phyloP scores from a whole-genome alignment of 108 stramenopile genomes.

The Licmophora abbreviata region DNA sequence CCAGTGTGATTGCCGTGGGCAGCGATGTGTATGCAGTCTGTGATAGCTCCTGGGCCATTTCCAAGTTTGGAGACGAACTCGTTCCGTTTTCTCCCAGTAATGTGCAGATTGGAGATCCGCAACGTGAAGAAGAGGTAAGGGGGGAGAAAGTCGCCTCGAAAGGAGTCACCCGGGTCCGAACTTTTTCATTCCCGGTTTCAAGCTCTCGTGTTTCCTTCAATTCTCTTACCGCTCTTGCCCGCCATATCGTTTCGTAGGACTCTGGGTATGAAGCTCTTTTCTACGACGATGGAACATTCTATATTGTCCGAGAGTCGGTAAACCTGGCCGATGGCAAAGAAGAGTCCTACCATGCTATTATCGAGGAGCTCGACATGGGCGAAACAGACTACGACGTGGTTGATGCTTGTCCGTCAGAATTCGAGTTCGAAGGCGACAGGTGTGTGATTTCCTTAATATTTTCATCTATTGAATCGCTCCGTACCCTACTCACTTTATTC shows the following conservation, averaged over 20 bases:
- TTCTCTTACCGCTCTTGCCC: neutral
- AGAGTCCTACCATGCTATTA: slow-evolving; percentile 34
- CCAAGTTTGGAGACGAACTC: slow-evolving; percentile 23
- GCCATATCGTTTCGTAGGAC: slow-evolving; percentile 8
- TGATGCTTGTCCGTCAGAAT: slow-evolving; percentile 32
- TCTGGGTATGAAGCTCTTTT: slow-evolving; percentile 67
- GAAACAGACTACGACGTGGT: slow-evolving; percentile 30
- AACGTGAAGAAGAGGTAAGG: slow-evolving; percentile 26
- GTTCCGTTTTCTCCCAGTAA: slow-evolving; percentile 35
- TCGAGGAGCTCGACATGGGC: slow-evolving; percentile 26
- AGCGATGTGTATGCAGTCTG: slow-evolving; percentile 26
- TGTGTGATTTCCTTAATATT: neutral
- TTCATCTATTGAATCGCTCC: neutral
- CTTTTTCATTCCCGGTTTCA: no score
- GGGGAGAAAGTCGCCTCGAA: no score
- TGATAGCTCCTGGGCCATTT: slow-evolving; percentile 50
- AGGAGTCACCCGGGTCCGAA: no score
- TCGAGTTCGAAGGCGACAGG: slow-evolving; percentile 45
- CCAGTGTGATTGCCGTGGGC: slow-evolving; percentile 11
- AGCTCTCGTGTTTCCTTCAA: neutral
- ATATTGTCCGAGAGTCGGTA: slow-evolving; percentile 57
- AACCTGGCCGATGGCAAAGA: slow-evolving; percentile 13
- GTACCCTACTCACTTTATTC: neutral
- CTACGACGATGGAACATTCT: slow-evolving; percentile 38
- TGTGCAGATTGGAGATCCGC: slow-evolving; percentile 44